Percentiles rank a stretch among this genome's conserved stretches.
Conservation (phyloP, 2,329 filamentous ascomycete species). For the Monosporascus sp. region DNA sequence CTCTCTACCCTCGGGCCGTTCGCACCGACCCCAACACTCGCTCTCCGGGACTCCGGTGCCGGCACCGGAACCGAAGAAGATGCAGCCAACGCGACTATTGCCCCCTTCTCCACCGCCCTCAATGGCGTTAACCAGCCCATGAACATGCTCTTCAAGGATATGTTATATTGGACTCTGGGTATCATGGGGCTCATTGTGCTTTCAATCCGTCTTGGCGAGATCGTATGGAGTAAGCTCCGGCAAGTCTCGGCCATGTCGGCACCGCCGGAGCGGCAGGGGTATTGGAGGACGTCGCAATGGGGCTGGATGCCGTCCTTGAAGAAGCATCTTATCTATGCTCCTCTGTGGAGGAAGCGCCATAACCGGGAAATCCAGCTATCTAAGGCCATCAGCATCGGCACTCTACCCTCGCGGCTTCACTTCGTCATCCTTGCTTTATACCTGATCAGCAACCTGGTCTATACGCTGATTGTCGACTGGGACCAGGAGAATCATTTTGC, state of each 20-base stretch:
- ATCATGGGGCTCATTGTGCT: conserved; percentile 50
- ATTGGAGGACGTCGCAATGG: conserved; percentile 55
- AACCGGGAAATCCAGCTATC: conserved; percentile 62
- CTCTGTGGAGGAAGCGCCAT: conserved; percentile 59
- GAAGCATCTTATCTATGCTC: conserved; percentile 58
- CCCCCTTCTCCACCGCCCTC: conserved; percentile 50
- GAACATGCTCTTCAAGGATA: conserved; percentile 53
- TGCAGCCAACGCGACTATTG: conserved; percentile 41
- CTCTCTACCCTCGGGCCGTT: conserved; percentile 25
- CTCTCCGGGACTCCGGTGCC: conserved; percentile 18
- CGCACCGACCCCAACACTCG: conserved; percentile 21
- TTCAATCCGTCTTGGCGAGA: conserved; percentile 46
- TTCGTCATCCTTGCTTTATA: conserved; percentile 52
- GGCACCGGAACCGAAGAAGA: conserved; percentile 10
- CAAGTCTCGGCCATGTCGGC: conserved; percentile 55
- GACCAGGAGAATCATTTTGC: conserved; percentile 51
- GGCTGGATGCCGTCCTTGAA: conserved; percentile 58
- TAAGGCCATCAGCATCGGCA: conserved; percentile 50
- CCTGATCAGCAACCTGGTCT: conserved; percentile 54
- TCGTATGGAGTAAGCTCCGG: conserved; percentile 51
- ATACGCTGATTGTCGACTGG: conserved; percentile 60
- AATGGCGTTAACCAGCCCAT: conserved; percentile 55
- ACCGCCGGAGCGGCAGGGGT: conserved; percentile 46
- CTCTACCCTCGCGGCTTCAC: conserved; percentile 61
- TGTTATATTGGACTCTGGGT: conserved; percentile 57